These are phyloP conservation scores for Venturiaceae sp. DNA, from an alignment of 2,329 filamentous ascomycete genomes.

Conservation along the genomic window DNA sequence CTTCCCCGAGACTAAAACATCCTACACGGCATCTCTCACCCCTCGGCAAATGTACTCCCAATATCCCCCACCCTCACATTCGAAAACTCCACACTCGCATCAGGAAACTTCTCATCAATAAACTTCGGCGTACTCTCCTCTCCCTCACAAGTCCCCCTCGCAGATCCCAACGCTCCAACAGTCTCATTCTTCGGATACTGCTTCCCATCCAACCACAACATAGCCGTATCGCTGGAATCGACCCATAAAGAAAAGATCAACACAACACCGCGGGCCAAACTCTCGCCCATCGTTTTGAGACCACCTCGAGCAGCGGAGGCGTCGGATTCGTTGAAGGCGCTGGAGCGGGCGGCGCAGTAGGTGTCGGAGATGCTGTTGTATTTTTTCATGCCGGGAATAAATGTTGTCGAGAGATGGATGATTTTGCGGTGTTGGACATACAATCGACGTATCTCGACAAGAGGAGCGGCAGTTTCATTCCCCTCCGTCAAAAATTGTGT, in stretches of 20 bases:
- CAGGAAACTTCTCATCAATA: slow-evolving; percentile 23
- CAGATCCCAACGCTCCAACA: slow-evolving; percentile 21
- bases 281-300: slow-evolving; percentile 43
- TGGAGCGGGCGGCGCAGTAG: slow-evolving; percentile 49
- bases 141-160: slow-evolving; percentile 25
- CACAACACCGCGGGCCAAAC: slow-evolving; percentile 50
- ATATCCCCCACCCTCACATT: slow-evolving; percentile 31
- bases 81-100: slow-evolving; percentile 24
- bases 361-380: slow-evolving; percentile 46
- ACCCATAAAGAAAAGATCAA: slow-evolving; percentile 55
- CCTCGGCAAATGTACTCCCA: slow-evolving; percentile 27
- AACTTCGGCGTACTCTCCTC: slow-evolving; percentile 24
- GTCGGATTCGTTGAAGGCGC: slow-evolving; percentile 32
- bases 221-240: slow-evolving; percentile 52
- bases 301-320: slow-evolving; percentile 49
- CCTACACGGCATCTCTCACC: no score
- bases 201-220: slow-evolving; percentile 62
- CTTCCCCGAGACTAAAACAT: no score
- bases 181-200: slow-evolving; percentile 44
- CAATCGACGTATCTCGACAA: slow-evolving; percentile 37
- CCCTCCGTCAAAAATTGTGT: slow-evolving; percentile 39
- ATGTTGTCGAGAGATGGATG: slow-evolving; percentile 33
- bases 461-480: slow-evolving; percentile 13
- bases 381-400: slow-evolving; percentile 32
- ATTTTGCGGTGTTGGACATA: slow-evolving; percentile 42